Percentiles rank a stretch among this genome's conserved stretches.
phyloP scores from a whole-genome alignment of 345 rosid genomes.

The Citrus mangshanensis region DNA sequence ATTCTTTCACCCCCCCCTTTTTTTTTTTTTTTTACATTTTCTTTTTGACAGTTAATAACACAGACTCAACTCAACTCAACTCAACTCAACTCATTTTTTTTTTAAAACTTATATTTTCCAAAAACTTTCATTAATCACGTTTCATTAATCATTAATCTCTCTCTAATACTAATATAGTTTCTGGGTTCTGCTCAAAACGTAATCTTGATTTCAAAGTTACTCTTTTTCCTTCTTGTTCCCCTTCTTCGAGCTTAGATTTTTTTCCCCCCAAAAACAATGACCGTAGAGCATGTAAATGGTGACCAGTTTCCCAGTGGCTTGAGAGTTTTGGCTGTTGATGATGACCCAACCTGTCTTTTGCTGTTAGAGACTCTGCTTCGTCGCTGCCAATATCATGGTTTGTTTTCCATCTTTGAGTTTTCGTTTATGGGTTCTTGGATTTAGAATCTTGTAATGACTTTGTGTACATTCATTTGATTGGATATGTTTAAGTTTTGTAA shows the following conservation, averaged over 20 bases:
- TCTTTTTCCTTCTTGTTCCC: not conserved
- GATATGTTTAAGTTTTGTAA: conserved; percentile 5
- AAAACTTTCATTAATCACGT: conserved; percentile 7
- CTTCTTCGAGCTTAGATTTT: not conserved
- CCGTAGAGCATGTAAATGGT: conserved; percentile 38
- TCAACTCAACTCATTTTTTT: not conserved
- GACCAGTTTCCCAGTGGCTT: conserved; percentile 69
- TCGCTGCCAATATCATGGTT: conserved; percentile 64
- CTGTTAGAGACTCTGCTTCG: conserved; percentile 59
- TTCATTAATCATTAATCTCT: not conserved
- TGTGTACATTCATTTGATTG: not conserved
- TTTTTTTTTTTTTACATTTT: too few species aligned
- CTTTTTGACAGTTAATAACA: conserved; percentile 5
- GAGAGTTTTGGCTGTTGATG: conserved; percentile 84
- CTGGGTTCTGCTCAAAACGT: conserved; percentile 22
- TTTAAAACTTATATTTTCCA: not conserved
- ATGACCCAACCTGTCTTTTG: conserved; percentile 66
- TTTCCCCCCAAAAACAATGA: conserved; percentile 28
- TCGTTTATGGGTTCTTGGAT: conserved; percentile 13
- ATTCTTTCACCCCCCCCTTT: conserved; percentile 1
- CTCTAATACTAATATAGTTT: conserved; percentile 4
- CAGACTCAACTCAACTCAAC: not conserved
- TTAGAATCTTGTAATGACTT: not conserved
- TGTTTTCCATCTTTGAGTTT: conserved; percentile 3
- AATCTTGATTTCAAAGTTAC: not conserved